Conservation (phyloP, 164 flowering plant genomes). For the Aristolochia fimbriata region DNA sequence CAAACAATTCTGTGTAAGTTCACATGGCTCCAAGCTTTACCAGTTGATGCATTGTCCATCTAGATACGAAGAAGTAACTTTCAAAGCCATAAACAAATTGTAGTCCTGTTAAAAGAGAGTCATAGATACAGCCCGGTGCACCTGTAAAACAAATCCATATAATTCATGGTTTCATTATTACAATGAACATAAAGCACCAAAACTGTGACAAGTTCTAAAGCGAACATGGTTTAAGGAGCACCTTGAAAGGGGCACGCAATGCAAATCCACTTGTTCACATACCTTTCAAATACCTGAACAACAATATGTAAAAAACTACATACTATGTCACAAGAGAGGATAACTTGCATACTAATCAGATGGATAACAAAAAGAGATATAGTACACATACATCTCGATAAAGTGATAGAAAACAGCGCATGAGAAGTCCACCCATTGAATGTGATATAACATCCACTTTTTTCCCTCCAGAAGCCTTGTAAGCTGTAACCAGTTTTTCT, state of each 20-base stretch:
- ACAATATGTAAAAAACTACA: constrained; percentile 2
- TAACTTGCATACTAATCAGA: not conserved
- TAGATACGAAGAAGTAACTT: constrained; percentile 71
- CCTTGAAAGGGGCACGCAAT: constrained; percentile 96
- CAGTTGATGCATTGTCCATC: constrained; percentile 98
- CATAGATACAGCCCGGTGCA: constrained; percentile 91
- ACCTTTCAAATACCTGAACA: constrained; percentile 60
- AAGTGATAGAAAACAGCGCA: constrained; percentile 67
- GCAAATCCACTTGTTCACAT: constrained; percentile 84
- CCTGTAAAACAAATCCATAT: constrained; percentile 35
- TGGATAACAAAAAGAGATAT: too few relatives aligned
- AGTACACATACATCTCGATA: constrained; percentile 49
- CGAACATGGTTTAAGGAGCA: constrained; percentile 11
- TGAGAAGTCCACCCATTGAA: constrained; percentile 93
- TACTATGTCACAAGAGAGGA: too few relatives aligned
- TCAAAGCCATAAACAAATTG: constrained; percentile 80
- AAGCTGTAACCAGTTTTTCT: constrained; percentile 57
- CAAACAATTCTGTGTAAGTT: not conserved
- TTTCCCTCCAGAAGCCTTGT: constrained; percentile 77
- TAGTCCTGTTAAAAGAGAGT: constrained; percentile 76
- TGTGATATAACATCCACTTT: constrained; percentile 83
- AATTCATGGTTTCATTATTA: not conserved
- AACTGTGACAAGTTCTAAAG: not conserved
- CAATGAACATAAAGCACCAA: not conserved
- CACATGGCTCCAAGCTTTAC: constrained; percentile 27